Evolutionary conservation across 345 rosid species (phyloP).

Genomic region (Acer saccharum): DNA sequence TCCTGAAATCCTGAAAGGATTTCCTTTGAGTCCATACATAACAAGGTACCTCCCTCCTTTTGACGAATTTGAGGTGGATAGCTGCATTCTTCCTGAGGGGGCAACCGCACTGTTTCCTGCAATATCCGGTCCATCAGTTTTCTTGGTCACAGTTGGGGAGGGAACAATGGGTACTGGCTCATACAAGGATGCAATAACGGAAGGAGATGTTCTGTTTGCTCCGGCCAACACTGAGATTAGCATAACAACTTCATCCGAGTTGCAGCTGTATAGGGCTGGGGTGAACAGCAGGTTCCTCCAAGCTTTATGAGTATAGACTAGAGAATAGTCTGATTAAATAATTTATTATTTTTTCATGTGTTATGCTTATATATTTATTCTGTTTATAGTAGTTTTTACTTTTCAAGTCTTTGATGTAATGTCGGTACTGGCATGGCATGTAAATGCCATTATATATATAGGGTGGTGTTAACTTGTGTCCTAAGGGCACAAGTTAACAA

Average conservation of each 20-base stretch:
- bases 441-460: slow-evolving; percentile 1
- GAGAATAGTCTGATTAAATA: background rate
- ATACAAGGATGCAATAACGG: slow-evolving; percentile 36
- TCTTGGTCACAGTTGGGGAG: slow-evolving; percentile 58
- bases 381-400: background rate
- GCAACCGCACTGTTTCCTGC: slow-evolving; percentile 68
- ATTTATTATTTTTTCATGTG: background rate
- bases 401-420: background rate
- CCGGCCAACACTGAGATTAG: slow-evolving; percentile 65
- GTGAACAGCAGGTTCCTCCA: slow-evolving; percentile 69
- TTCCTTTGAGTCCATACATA: slow-evolving; percentile 58
- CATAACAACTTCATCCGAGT: slow-evolving; percentile 49
- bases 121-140: slow-evolving; percentile 80
- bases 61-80: slow-evolving; percentile 88
- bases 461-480: no score
- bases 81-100: slow-evolving; percentile 67
- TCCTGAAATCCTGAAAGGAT: slow-evolving; percentile 85
- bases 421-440: slow-evolving; percentile 5
- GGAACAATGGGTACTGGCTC: slow-evolving; percentile 55
- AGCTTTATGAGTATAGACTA: slow-evolving; percentile 12
- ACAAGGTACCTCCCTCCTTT: slow-evolving; percentile 92
- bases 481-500: no score
- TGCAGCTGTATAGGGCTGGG: slow-evolving; percentile 87
- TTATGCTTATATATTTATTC: background rate
- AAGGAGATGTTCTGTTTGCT: slow-evolving; percentile 84